Evolutionary conservation across 768 basidiomycete genomes (phyloP), one percentile per base, ranked within the genome.

Genomic region (Suillus bovinus): DNA sequence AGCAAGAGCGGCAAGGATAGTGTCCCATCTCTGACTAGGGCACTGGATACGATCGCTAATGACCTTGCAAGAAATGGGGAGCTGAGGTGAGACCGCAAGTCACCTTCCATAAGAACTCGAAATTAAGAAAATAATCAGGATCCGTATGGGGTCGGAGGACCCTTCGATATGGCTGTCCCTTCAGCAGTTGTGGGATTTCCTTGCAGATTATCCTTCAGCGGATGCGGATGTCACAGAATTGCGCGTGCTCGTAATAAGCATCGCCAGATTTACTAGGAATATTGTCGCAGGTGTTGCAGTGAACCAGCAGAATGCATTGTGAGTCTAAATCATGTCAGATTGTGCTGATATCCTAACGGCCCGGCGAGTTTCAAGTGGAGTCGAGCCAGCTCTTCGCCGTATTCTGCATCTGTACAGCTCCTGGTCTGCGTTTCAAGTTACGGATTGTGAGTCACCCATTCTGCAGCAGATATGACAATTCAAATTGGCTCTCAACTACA

Each of bases 261-360:
- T 93, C 24, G 89, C 87, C 9, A 89, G 86, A 69, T 88, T 96
- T 70, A 93, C 91, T 16, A 83, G 95, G 63, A 96, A 97, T 71
- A 75, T 95, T 11, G 86, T 92, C 39, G 93, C 93, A 11, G 91
- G 87, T 7, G 82, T 87, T 17, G 81, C 85, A 9, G 71, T 72
- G n/a, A 93, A 93, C 74, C 95, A 97, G 71, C 69, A 73, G 44
- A 78, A 76, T 62, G 88, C 90, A 29, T 89, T 85, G 94, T 96
- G 68, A 79, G 93, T 77, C 22, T 36, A 29, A 29, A 33, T 14
- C 42, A 59, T 24, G 20, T 41, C 9, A 4, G 41, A 27, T 52
- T 20, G 3, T 27, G 7, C 4, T 60, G 42, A 50, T 59, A 42
- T 36, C 7, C 16, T 24, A 53, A 49, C 24, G 61, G 52, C 57